Percentiles rank a stretch among this genome's conserved stretches.
Conservation (phyloP, 768 basidiomycete species). For the Pleurotus ostreatus region DNA sequence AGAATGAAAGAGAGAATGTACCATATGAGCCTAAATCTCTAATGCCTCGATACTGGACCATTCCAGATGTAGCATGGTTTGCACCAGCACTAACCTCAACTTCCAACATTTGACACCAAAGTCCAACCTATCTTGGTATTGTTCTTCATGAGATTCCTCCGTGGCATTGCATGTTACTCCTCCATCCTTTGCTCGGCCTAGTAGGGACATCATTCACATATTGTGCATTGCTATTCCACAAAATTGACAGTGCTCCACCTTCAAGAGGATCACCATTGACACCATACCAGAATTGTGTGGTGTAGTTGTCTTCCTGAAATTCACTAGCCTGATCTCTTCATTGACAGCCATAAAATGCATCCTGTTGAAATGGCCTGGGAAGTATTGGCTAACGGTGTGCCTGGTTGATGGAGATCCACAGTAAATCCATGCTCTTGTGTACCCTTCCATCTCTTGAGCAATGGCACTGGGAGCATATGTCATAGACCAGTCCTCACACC, state of each 20-base stretch:
- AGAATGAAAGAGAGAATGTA: too few species aligned
- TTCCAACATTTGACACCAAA: neutral
- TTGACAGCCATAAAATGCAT: neutral
- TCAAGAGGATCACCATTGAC: neutral
- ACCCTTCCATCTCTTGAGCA: neutral
- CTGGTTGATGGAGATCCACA: neutral
- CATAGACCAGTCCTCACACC: too few species aligned
- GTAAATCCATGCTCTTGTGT: neutral
- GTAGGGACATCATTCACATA: neutral
- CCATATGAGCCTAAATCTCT: too few species aligned
- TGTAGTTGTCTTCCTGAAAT: neutral
- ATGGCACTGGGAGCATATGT: neutral
- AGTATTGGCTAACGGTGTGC: neutral
- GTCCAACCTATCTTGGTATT: neutral
- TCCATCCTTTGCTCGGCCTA: neutral
- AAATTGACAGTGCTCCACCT: neutral
- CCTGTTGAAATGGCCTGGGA: constrained; percentile 2
- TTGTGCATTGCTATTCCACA: neutral
- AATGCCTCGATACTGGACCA: too few species aligned
- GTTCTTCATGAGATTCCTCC: neutral
- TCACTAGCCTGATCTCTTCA: neutral
- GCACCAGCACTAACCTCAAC: too few species aligned
- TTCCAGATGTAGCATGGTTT: too few species aligned
- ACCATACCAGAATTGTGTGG: neutral
- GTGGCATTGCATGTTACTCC: neutral